phyloP scores from a whole-genome alignment of 225 moss, liverwort and hornwort genomes.

The Takakia lepidozioides region DNA sequence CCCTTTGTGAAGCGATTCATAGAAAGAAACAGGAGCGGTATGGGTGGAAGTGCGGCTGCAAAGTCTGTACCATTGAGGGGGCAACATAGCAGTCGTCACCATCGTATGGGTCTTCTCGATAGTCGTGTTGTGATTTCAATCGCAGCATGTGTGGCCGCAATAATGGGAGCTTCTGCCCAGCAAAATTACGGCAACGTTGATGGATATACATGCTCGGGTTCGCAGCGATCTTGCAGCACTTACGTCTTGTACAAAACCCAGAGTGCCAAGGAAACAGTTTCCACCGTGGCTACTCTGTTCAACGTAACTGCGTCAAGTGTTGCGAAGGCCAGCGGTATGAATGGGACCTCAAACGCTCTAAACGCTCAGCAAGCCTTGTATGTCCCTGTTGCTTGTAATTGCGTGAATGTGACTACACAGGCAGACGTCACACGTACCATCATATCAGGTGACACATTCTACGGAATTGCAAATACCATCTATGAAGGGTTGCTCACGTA shows the following conservation, averaged over 20 bases:
- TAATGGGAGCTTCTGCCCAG: slow-evolving; percentile 13
- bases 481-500: slow-evolving; percentile 20
- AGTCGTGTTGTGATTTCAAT: too few relatives aligned
- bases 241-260: slow-evolving; percentile 5
- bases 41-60: too few relatives aligned
- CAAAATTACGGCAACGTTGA: neutral
- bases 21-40: too few relatives aligned
- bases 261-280: neutral
- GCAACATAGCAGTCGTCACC: too few relatives aligned
- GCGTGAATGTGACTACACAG: slow-evolving; percentile 14
- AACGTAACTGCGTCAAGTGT: slow-evolving; percentile 1
- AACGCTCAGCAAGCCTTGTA: slow-evolving; percentile 7
- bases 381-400: slow-evolving; percentile 26
- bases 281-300: neutral
- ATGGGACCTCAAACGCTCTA: neutral
- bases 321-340: slow-evolving; percentile 5
- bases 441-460: slow-evolving; percentile 18
- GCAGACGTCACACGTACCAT: slow-evolving; percentile 44
- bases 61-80: too few relatives aligned
- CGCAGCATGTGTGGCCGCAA: too few relatives aligned
- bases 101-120: too few relatives aligned
- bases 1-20: too few relatives aligned
- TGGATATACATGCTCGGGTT: slow-evolving; percentile 13
- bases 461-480: neutral
- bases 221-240: slow-evolving; percentile 11